These are phyloP conservation scores for Meira miltonrushii DNA, from an alignment of 1,284 basidiomycete genomes.

Conservation along the genomic window DNA sequence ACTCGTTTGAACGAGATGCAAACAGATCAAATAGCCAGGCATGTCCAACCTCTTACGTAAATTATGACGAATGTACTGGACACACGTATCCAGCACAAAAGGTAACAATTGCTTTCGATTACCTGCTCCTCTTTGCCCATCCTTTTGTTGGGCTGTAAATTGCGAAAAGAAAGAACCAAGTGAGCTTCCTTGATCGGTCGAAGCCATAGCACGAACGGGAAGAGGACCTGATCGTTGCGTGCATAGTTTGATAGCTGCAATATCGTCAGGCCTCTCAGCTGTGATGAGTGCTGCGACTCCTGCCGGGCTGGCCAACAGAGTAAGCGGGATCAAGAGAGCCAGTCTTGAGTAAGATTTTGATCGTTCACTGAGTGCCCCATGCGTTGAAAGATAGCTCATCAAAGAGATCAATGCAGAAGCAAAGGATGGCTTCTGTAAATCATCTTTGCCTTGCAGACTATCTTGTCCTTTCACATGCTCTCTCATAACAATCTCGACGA, in stretches of 20 bases:
- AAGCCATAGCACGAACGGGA: background rate
- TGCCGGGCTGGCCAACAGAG: background rate
- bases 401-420: background rate
- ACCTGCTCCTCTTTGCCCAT: constrained; percentile 22
- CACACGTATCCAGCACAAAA: constrained; percentile 28
- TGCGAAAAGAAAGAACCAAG: background rate
- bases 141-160: background rate
- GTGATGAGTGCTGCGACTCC: background rate
- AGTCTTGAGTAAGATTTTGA: constrained; percentile 9
- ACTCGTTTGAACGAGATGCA: background rate
- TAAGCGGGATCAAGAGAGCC: background rate
- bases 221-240: constrained; percentile 2
- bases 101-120: constrained; percentile 23
- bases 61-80: constrained; percentile 39
- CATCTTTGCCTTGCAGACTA: background rate
- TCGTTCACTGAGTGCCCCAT: constrained; percentile 1
- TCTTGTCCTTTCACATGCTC: background rate
- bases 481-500: background rate
- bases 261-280: background rate
- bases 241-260: background rate
- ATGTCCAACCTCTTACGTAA: constrained; percentile 40
- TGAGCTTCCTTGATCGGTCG: background rate
- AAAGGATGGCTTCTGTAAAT: background rate
- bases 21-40: constrained; percentile 19
- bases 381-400: constrained; percentile 5